These are phyloP conservation scores for Rhynchospora pubera DNA, from an alignment of 176 grass and related monocot species.

Conservation along the genomic window DNA sequence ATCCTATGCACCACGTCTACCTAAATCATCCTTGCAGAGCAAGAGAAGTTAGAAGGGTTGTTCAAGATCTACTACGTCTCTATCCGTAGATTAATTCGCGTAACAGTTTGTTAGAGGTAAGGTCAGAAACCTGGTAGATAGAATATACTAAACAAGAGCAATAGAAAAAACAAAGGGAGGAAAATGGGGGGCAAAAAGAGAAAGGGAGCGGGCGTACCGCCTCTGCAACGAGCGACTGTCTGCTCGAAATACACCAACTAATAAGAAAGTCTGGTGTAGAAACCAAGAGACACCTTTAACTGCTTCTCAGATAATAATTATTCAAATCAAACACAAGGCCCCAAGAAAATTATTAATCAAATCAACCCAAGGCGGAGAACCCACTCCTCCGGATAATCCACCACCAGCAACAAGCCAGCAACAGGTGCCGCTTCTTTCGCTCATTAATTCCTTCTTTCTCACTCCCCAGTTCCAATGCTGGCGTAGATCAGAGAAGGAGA, in stretches of 20 bases:
- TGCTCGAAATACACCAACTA: neutral
- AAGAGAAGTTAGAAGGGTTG: neutral
- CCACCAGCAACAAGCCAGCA: neutral
- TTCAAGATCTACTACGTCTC: neutral
- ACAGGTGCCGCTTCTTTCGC: neutral
- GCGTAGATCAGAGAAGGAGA: neutral
- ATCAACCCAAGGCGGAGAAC: neutral
- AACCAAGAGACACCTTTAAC: neutral
- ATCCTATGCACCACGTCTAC: neutral
- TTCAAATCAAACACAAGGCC: constrained; percentile 12
- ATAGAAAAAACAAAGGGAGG: neutral
- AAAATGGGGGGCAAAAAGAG: neutral
- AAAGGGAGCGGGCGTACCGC: constrained; percentile 24
- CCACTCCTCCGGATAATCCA: neutral
- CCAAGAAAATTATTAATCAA: constrained; percentile 14
- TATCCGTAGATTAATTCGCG: neutral
- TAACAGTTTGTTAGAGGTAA: neutral
- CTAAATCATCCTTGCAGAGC: neutral
- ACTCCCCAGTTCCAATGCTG: neutral
- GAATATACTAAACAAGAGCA: neutral
- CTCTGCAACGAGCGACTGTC: constrained; percentile 26
- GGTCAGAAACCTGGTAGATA: neutral
- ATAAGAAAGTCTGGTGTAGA: neutral
- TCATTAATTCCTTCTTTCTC: constrained; percentile 1
- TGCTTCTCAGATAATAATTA: neutral